Percentiles rank a stretch among this genome's conserved stretches.
phyloP scores from a whole-genome alignment of 1,139 yeast species.

The Geotrichum bryndzae region DNA sequence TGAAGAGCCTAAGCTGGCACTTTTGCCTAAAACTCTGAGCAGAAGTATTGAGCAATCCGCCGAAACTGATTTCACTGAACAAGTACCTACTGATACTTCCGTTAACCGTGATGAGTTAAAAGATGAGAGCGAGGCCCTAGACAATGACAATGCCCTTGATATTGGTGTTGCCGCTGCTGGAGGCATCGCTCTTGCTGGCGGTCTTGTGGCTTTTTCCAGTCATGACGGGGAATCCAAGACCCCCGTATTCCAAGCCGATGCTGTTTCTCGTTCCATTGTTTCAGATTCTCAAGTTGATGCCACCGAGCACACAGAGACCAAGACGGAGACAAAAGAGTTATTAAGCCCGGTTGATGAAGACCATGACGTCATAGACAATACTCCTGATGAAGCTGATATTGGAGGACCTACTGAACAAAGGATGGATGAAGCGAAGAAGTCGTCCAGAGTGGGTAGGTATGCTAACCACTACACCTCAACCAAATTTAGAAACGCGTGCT shows the following conservation, averaged over 20 bases:
- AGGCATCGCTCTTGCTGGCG: not conserved
- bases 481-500: not conserved
- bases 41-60: not conserved
- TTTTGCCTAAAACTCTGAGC: not conserved
- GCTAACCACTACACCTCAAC: no score
- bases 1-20: not conserved
- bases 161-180: not conserved
- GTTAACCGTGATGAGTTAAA: not conserved
- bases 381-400: not conserved
- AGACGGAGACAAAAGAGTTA: not conserved
- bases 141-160: not conserved
- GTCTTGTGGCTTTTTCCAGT: not conserved
- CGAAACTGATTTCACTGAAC: not conserved
- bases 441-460: not conserved
- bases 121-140: not conserved
- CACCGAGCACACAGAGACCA: not conserved
- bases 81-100: not conserved
- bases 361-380: not conserved
- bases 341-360: not conserved
- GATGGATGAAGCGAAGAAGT: not conserved
- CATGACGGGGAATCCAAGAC: not conserved
- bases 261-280: not conserved
- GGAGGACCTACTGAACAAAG: not conserved
- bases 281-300: not conserved
- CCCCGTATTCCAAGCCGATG: not conserved